Base-by-base conservation (phyloP, 2,329 filamentous ascomycete species). In the Corynespora cassiicola region DNA sequence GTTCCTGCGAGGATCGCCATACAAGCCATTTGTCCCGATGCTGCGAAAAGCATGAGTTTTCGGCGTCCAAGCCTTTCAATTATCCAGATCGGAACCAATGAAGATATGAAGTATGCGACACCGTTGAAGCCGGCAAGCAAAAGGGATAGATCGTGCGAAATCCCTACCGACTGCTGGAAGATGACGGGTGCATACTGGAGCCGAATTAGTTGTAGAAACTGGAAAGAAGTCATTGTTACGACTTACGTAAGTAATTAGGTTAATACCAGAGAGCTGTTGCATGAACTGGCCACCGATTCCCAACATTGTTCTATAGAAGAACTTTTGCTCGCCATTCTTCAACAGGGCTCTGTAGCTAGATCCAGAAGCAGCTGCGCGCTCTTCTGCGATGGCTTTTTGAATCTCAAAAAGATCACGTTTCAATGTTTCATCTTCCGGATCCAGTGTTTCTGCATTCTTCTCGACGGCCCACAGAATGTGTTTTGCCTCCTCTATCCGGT, bases 251-350 rank as follows among this genome's bases (percentile, higher is more conserved):
- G n/a, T n/a, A 10, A 58, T 54, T 2, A 61, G 25, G 7, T 47
- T 52, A 28, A 50, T 48, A 6, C 69, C 68, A 20, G 47, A 53
- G 9, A 71, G 54, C 35, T 72, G 69, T 31, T 76, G 73, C 64
- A 76, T 75, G 32, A 75, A 75, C 31, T 76, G 72, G 2, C 68
- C 69, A 3, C 71, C 69, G 5, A 72, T 64, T 17, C 73, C 71
- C 0, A 76, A 59, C 23, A 75, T 46, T 0, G 67, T 71, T 9
- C 65, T 61, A 35, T 67, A 71, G 11, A 62, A 47, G 44, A 69
- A 75, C 38, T 66, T 71, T 36, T 75, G 70, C 7, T 65, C 61
- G 4, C 70, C 72, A 30, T 75, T 71, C 36, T 69, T 70, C 30
- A 73, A 44, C 42, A 75, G 56, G 6, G 68, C 58, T 28, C 56